Percentiles rank a stretch among this genome's conserved stretches.
phyloP scores from a whole-genome alignment of 1,284 basidiomycete genomes.

The Singerocomus rubriflavus region DNA sequence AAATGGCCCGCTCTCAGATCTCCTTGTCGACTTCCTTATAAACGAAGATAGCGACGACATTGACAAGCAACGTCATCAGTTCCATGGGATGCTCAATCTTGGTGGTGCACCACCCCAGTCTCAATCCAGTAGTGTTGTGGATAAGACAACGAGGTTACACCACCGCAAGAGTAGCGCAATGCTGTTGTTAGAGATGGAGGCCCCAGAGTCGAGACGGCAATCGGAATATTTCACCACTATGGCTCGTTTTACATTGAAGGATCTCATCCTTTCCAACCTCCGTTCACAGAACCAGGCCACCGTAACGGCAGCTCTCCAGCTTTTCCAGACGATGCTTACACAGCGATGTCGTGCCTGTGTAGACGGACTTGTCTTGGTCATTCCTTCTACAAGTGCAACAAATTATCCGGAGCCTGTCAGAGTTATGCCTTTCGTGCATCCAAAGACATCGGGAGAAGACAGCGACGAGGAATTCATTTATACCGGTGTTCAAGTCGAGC shows the following conservation, averaged over 20 bases:
- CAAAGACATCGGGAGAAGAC: slow-evolving; percentile 35
- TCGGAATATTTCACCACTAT: slow-evolving; percentile 83
- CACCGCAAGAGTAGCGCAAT: slow-evolving; percentile 82
- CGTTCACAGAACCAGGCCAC: slow-evolving; percentile 63
- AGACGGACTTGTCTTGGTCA: slow-evolving; percentile 65
- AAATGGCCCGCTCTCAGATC: slow-evolving; percentile 63
- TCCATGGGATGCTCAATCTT: slow-evolving; percentile 48
- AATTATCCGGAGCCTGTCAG: slow-evolving; percentile 64
- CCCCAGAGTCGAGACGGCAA: slow-evolving; percentile 60
- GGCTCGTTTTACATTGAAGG: slow-evolving; percentile 87
- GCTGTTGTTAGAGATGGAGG: slow-evolving; percentile 80
- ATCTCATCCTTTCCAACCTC: slow-evolving; percentile 79
- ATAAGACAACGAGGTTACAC: slow-evolving; percentile 46
- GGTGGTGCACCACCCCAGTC: slow-evolving; percentile 38
- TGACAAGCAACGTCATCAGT: slow-evolving; percentile 39
- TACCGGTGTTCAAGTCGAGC: slow-evolving; percentile 46
- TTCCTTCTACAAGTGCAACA: slow-evolving; percentile 69
- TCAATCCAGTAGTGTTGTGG: slow-evolving; percentile 29
- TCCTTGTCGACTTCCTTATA: slow-evolving; percentile 77
- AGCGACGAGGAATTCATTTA: slow-evolving; percentile 68
- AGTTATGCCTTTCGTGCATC: slow-evolving; percentile 25
- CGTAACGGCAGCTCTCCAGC: slow-evolving; percentile 72
- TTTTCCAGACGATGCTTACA: slow-evolving; percentile 72
- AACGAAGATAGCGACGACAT: slow-evolving; percentile 78
- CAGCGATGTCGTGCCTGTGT: slow-evolving; percentile 68